phyloP scores from a whole-genome alignment of 2,329 filamentous ascomycete species.

The Malbranchea cinnamomea region DNA sequence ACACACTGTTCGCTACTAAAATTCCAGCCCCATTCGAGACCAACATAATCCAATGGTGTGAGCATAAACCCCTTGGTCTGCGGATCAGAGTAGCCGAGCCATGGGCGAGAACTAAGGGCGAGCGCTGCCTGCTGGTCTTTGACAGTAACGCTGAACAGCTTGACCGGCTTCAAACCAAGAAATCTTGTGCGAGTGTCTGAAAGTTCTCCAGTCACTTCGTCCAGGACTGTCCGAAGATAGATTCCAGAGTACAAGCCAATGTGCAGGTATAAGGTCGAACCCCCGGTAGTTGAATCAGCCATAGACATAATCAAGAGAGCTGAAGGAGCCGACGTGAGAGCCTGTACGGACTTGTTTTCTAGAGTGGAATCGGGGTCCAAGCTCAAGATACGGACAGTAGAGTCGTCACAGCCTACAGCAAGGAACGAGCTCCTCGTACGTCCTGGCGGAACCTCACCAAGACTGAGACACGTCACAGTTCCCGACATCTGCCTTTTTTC shows the following conservation, averaged over 20 bases:
- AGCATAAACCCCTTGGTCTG: slow-evolving; percentile 80
- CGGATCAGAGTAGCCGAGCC: slow-evolving; percentile 85
- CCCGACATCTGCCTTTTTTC: slow-evolving; percentile 92
- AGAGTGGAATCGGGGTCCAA: slow-evolving; percentile 80
- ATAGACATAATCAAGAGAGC: slow-evolving; percentile 86
- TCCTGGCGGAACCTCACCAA: slow-evolving; percentile 85
- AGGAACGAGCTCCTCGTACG: slow-evolving; percentile 83
- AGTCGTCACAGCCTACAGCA: slow-evolving; percentile 92
- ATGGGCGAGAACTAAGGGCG: slow-evolving; percentile 83
- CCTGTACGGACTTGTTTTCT: slow-evolving; percentile 88
- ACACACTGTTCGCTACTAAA: slow-evolving; percentile 91
- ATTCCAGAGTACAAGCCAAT: slow-evolving; percentile 93
- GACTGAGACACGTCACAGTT: slow-evolving; percentile 84
- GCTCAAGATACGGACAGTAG: slow-evolving; percentile 83
- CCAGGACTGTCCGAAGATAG: slow-evolving; percentile 85
- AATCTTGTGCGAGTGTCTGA: slow-evolving; percentile 93
- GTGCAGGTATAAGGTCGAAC: slow-evolving; percentile 80
- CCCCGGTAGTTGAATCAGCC: slow-evolving; percentile 81
- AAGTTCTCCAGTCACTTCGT: slow-evolving; percentile 88
- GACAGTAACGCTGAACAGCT: slow-evolving; percentile 80
- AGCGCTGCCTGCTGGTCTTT: slow-evolving; percentile 73
- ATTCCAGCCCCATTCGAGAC: slow-evolving; percentile 87
- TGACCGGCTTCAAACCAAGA: slow-evolving; percentile 76
- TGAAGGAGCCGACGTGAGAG: slow-evolving; percentile 77
- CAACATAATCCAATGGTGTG: slow-evolving; percentile 76